A percentile compares a stretch with the other conserved stretches of the same genome.
phyloP scores from a whole-genome alignment of 345 rosid species.

The Moricandia arvensis region DNA sequence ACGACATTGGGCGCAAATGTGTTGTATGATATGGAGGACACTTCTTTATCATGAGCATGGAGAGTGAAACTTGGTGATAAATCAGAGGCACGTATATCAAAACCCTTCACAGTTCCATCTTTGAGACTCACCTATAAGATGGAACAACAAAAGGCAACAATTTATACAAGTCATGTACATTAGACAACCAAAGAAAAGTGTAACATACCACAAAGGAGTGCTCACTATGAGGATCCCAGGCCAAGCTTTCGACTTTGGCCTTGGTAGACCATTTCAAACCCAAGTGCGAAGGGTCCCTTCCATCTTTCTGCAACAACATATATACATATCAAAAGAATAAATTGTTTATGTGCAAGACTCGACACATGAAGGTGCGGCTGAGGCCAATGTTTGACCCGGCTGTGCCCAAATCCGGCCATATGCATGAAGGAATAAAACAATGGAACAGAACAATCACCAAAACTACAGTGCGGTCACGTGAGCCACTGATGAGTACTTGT shows the following conservation, averaged over 20 bases:
- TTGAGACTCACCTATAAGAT: slow-evolving; percentile 65
- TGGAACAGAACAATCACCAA: slow-evolving; percentile 52
- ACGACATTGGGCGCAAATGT: slow-evolving; percentile 47
- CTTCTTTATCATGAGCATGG: slow-evolving; percentile 61
- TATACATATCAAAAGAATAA: not conserved
- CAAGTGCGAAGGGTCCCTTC: slow-evolving; percentile 61
- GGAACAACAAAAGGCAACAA: not conserved
- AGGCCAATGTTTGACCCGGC: no score
- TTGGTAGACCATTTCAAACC: slow-evolving; percentile 66
- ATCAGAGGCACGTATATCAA: slow-evolving; percentile 48
- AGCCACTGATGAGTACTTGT: slow-evolving; percentile 87
- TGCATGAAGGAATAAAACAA: not conserved
- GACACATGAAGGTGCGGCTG: not conserved
- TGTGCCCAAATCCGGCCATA: no score
- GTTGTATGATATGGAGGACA: slow-evolving; percentile 64
- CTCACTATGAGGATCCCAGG: slow-evolving; percentile 85
- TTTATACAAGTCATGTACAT: not conserved
- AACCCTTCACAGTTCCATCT: slow-evolving; percentile 84
- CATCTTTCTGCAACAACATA: slow-evolving; percentile 59
- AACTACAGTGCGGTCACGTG: slow-evolving; percentile 67
- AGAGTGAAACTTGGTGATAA: slow-evolving; percentile 61
- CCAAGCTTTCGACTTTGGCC: slow-evolving; percentile 69
- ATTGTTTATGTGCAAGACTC: not conserved
- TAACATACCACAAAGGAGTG: slow-evolving; percentile 73
- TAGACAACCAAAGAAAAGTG: not conserved